Conservation (phyloP, 2,329 filamentous ascomycete species). For the Hypoxylon sp. region DNA sequence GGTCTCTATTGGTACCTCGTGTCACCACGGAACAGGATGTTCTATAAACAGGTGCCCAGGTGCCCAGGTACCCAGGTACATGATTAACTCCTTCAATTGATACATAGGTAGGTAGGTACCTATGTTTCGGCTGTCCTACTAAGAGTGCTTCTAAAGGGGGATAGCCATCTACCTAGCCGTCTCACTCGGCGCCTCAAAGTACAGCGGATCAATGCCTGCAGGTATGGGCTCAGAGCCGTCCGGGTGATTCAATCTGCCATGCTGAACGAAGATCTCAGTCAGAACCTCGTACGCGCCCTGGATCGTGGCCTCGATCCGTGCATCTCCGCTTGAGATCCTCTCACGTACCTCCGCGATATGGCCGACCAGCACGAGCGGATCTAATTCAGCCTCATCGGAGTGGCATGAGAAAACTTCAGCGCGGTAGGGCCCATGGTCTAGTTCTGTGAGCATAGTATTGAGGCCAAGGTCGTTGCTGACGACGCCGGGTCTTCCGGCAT, state of each 20-base stretch:
- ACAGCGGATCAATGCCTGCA: background rate
- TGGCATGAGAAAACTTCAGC: background rate
- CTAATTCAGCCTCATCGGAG: too few species aligned
- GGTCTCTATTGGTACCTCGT: too few species aligned
- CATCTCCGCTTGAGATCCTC: background rate
- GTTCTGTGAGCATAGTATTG: background rate
- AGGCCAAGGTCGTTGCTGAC: background rate
- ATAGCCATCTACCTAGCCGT: background rate
- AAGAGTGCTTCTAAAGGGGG: too few species aligned
- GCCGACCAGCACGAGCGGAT: constrained; percentile 14
- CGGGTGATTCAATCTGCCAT: background rate
- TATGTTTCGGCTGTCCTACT: too few species aligned
- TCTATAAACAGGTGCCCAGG: too few species aligned
- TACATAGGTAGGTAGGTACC: background rate
- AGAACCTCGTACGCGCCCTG: constrained; percentile 26
- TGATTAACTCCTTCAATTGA: too few species aligned
- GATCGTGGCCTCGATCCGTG: constrained; percentile 7
- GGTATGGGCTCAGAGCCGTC: background rate
- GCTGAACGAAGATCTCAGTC: constrained; percentile 13
- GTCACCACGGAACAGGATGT: too few species aligned
- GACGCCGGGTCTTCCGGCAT: background rate
- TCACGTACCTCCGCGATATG: constrained; percentile 20
- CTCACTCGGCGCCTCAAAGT: background rate
- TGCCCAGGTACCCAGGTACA: too few species aligned
- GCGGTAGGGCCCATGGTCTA: background rate